Conservation (phyloP, 345 rosid species). For the Limnanthes douglasii region DNA sequence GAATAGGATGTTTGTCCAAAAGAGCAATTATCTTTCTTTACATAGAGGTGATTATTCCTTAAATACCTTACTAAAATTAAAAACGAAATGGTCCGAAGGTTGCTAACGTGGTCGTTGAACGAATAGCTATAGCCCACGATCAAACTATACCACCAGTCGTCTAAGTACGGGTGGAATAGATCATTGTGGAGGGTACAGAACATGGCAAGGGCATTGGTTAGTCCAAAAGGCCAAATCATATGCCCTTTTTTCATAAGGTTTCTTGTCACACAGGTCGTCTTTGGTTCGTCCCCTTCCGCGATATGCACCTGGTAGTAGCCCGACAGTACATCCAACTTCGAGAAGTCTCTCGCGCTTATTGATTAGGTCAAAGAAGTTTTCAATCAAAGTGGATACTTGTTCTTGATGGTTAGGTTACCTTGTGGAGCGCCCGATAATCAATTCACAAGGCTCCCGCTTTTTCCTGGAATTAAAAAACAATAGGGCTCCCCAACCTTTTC, state of each 20-base stretch:
- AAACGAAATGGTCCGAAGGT: neutral
- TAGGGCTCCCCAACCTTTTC: neutral
- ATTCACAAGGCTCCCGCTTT: neutral
- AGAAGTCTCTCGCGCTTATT: neutral
- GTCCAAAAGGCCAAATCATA: neutral
- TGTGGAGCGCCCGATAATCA: neutral
- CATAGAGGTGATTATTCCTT: neutral
- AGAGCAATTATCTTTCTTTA: neutral
- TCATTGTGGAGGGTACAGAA: conserved; percentile 1
- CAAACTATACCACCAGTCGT: neutral
- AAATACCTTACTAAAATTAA: neutral
- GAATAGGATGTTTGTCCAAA: conserved; percentile 1
- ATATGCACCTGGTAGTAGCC: neutral
- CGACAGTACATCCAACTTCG: neutral
- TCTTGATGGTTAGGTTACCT: neutral
- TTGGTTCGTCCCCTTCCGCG: neutral
- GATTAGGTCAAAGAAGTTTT: neutral
- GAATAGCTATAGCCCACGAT: conserved; percentile 1
- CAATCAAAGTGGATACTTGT: too few species aligned
- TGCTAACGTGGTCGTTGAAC: neutral
- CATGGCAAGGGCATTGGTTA: neutral
- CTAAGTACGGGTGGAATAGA: neutral
- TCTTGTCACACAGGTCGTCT: neutral
- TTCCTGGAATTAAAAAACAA: neutral
- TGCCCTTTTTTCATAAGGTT: neutral